Conservation (phyloP, 1,284 basidiomycete species). For the Boletus sp. region DNA sequence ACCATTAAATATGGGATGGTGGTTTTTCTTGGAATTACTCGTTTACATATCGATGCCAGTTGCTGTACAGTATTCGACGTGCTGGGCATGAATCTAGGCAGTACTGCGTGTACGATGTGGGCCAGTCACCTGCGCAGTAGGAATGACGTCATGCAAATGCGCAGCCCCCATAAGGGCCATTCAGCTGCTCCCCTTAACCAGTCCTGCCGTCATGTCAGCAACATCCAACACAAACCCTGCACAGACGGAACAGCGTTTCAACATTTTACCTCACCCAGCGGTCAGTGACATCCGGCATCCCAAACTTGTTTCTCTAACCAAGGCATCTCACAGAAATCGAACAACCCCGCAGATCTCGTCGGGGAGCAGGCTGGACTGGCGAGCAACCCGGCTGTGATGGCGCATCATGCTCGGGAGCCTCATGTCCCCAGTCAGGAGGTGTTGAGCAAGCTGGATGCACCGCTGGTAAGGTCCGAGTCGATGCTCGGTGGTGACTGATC, state of each 20-base stretch:
- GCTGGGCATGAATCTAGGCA: too few species aligned
- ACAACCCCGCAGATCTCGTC: constrained; percentile 44
- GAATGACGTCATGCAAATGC: constrained; percentile 20
- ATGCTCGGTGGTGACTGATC: not conserved
- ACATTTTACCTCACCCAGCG: constrained; percentile 48
- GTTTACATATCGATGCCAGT: constrained; percentile 1
- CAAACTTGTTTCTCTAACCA: not conserved
- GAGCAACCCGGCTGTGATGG: constrained; percentile 28
- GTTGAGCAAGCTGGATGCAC: constrained; percentile 30
- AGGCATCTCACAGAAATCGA: constrained; percentile 37
- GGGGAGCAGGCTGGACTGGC: constrained; percentile 35
- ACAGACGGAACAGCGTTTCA: constrained; percentile 34
- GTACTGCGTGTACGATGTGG: too few species aligned
- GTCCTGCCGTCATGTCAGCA: constrained; percentile 13
- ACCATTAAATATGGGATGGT: not conserved
- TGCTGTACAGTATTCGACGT: constrained; percentile 1
- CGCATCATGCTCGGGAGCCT: constrained; percentile 44
- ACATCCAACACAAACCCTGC: constrained; percentile 5
- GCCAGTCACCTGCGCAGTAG: too few species aligned
- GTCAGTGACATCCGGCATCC: constrained; percentile 29
- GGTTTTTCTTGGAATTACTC: constrained; percentile 9
- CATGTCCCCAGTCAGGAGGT: constrained; percentile 36
- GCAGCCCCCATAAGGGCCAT: constrained; percentile 5
- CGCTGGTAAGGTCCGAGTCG: constrained; percentile 24
- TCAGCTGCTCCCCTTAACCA: not conserved